Conservation (phyloP, 2,329 filamentous ascomycete genomes). For the Teratosphaeriaceae sp. region DNA sequence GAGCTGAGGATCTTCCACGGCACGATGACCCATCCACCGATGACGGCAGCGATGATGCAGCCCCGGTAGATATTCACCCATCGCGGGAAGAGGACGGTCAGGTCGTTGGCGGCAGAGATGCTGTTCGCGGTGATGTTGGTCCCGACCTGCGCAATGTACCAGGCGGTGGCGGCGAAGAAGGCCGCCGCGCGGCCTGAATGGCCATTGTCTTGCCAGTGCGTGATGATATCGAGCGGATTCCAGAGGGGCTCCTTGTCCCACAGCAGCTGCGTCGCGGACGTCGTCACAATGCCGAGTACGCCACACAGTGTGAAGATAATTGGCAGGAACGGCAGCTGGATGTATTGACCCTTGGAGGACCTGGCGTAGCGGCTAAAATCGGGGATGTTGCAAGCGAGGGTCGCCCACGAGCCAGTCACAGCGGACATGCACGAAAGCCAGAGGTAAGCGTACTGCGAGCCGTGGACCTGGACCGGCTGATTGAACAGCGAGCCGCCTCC, state of each 20-base stretch:
- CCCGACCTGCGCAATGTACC: constrained; percentile 46
- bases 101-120: constrained; percentile 8
- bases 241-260: constrained; percentile 31
- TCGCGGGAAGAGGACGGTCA: constrained; percentile 6
- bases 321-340: constrained; percentile 34
- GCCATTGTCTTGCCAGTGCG: constrained; percentile 6
- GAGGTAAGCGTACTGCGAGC: constrained; percentile 31
- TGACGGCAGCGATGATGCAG: constrained; percentile 6
- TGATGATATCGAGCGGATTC: constrained; percentile 11
- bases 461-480: constrained; percentile 29
- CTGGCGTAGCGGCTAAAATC: constrained; percentile 25
- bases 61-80: constrained; percentile 9
- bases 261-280: constrained; percentile 29
- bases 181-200: constrained; percentile 12
- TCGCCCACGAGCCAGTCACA: constrained; percentile 47
- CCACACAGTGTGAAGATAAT: constrained; percentile 35
- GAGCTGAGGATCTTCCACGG: constrained; percentile 11
- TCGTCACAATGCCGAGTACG: constrained; percentile 38
- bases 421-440: constrained; percentile 42
- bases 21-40: constrained; percentile 8
- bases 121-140: constrained; percentile 11
- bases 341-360: constrained; percentile 22
- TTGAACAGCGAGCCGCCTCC: constrained; percentile 16
- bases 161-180: constrained; percentile 11
- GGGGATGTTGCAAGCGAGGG: constrained; percentile 41